Conservation (phyloP, 805 yeast species). For the Ascoidea asiatica region DNA sequence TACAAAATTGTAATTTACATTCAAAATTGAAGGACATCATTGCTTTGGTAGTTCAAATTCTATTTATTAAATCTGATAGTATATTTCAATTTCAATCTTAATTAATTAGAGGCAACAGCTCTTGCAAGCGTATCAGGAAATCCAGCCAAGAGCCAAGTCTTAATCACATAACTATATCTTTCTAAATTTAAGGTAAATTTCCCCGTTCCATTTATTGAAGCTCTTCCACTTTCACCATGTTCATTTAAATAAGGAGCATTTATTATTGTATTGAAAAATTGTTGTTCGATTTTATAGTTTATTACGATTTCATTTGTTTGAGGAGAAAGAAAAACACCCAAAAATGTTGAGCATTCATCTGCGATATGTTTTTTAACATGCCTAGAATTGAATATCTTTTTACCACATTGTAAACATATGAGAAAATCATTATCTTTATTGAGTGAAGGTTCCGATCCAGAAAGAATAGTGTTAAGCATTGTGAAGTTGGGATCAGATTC, state of each 20-base stretch:
- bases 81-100: too few species aligned
- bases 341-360: slow-evolving; percentile 13
- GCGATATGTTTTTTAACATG: slow-evolving; percentile 9
- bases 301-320: neutral
- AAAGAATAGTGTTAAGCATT: too few species aligned
- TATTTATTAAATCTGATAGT: too few species aligned
- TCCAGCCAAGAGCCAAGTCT: slow-evolving; percentile 49
- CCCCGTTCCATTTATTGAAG: slow-evolving; percentile 22
- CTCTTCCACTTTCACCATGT: slow-evolving; percentile 62
- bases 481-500: slow-evolving; percentile 4
- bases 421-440: slow-evolving; percentile 21
- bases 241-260: slow-evolving; percentile 61
- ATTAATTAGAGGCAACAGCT: slow-evolving; percentile 19
- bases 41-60: too few species aligned
- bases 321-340: slow-evolving; percentile 7
- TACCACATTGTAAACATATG: slow-evolving; percentile 33
- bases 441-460: too few species aligned
- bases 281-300: neutral
- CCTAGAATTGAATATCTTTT: slow-evolving; percentile 19
- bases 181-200: slow-evolving; percentile 23
- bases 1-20: too few species aligned
- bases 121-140: slow-evolving; percentile 34
- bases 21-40: too few species aligned
- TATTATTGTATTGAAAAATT: slow-evolving; percentile 16
- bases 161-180: slow-evolving; percentile 44